phyloP scores from a whole-genome alignment of 345 rosid genomes.

The Bretschneidera sinensis region DNA sequence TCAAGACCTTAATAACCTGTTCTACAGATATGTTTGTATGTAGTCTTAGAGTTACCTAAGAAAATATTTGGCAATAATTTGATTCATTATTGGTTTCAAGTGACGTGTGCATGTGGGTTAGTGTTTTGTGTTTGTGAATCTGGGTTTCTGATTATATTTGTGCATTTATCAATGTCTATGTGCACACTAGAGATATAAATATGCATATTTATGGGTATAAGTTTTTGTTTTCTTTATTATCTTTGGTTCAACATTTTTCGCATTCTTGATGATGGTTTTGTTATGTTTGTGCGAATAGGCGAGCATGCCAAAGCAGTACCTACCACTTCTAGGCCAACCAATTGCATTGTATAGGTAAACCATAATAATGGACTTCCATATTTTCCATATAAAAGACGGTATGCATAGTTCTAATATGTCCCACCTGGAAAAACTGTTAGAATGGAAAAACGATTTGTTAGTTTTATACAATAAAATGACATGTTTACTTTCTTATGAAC shows the following conservation, averaged over 20 bases:
- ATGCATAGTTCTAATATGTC: too few species aligned
- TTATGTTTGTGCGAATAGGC: constrained; percentile 60
- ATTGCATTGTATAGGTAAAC: constrained; percentile 91
- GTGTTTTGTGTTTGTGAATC: background rate
- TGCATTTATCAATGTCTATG: too few species aligned
- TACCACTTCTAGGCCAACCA: constrained; percentile 86
- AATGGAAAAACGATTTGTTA: background rate
- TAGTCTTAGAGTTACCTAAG: too few species aligned
- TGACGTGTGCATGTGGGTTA: background rate
- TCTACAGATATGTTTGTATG: background rate
- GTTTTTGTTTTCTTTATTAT: constrained; percentile 1
- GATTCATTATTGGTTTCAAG: background rate
- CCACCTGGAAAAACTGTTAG: too few species aligned
- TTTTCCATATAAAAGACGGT: background rate
- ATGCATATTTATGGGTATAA: background rate
- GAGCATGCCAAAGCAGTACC: constrained; percentile 95
- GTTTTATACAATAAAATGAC: too few species aligned
- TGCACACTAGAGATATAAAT: too few species aligned
- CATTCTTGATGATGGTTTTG: constrained; percentile 34
- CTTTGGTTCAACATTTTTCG: constrained; percentile 18
- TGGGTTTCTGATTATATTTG: background rate
- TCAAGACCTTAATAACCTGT: background rate
- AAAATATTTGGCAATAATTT: background rate
- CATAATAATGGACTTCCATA: constrained; percentile 3
- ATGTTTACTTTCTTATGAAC: background rate